These are phyloP conservation scores for Phytophthora sojae DNA, from an alignment of 352 stramenopile species.

Conservation along the genomic window DNA sequence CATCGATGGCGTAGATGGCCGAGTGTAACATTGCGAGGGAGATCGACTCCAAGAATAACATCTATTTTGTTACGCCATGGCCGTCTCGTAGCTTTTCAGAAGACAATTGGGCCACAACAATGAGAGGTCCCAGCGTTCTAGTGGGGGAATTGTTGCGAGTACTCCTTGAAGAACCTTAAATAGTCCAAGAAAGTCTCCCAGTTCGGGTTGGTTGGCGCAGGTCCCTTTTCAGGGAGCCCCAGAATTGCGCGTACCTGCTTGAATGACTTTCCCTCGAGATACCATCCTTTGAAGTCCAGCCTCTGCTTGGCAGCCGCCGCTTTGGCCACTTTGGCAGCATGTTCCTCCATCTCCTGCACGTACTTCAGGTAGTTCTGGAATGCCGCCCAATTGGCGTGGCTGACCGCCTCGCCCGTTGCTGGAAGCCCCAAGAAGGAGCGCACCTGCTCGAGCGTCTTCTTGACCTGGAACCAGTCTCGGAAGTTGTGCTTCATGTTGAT, in stretches of 20 bases:
- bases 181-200: constrained; percentile 17
- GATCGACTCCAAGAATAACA: background rate
- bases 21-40: background rate
- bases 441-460: constrained; percentile 18
- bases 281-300: constrained; percentile 18
- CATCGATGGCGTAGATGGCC: background rate
- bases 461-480: constrained; percentile 24
- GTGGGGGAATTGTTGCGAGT: constrained; percentile 3
- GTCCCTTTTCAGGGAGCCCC: background rate
- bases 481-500: constrained; percentile 7
- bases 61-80: background rate
- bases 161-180: constrained; percentile 11
- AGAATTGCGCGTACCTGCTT: constrained; percentile 15
- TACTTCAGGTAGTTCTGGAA: constrained; percentile 26
- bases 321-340: constrained; percentile 8
- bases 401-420: constrained; percentile 18
- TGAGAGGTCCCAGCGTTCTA: background rate
- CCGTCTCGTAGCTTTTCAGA: background rate
- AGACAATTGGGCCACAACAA: no score
- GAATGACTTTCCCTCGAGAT: constrained; percentile 14
- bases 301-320: constrained; percentile 9
- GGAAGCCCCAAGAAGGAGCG: constrained; percentile 17
- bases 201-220: background rate
- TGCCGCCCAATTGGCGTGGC: constrained; percentile 14
- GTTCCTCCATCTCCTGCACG: constrained; percentile 14